Evolutionary conservation across 176 grass and related monocot species (phyloP).

Genomic region (Carex cristatella): DNA sequence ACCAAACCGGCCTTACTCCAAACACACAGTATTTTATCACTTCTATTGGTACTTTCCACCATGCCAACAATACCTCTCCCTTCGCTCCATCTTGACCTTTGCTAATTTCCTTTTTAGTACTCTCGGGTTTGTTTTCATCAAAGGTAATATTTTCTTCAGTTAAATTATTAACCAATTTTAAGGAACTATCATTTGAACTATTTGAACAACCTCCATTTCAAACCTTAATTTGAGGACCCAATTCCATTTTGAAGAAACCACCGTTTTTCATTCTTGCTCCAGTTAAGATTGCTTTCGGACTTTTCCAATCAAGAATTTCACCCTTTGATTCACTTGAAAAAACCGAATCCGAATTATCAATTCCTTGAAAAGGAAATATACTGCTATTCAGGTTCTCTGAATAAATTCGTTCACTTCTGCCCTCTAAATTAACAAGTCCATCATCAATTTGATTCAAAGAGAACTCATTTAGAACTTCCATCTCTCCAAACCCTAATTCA

Average conservation of each 20-base stretch:
- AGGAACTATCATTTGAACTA: neutral
- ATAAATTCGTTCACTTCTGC: neutral
- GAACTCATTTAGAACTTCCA: constrained; percentile 17
- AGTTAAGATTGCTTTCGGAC: neutral
- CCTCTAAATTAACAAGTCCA: neutral
- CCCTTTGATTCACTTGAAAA: neutral
- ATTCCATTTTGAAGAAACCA: neutral
- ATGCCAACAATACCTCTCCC: constrained; percentile 5
- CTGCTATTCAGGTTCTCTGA: neutral
- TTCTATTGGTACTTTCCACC: constrained; percentile 17
- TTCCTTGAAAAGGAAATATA: constrained; percentile 15
- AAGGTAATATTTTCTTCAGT: neutral
- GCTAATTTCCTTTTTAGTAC: neutral
- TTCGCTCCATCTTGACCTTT: neutral
- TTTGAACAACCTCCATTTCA: neutral
- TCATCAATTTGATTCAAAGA: neutral
- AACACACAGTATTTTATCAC: constrained; percentile 19
- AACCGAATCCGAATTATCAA: constrained; percentile 13
- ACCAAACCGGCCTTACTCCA: constrained; percentile 23
- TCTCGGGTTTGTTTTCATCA: neutral
- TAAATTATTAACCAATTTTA: neutral
- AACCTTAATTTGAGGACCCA: neutral
- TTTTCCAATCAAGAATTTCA: neutral
- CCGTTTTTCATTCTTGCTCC: neutral
- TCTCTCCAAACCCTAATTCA: constrained; percentile 21